phyloP scores from a whole-genome alignment of 768 basidiomycete species.

The Asterophora lycoperdoides region DNA sequence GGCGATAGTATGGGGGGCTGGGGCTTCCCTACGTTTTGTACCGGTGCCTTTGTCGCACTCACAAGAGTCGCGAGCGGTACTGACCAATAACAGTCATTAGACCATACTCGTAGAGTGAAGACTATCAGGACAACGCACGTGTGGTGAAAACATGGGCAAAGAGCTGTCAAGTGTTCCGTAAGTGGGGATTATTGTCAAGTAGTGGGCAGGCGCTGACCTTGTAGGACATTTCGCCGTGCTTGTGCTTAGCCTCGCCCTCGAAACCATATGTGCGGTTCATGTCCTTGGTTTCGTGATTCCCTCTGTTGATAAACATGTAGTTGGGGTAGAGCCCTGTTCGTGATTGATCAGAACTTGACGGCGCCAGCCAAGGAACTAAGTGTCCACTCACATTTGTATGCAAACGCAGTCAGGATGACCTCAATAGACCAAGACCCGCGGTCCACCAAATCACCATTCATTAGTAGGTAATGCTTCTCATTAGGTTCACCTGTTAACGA shows the following conservation, averaged over 20 bases:
- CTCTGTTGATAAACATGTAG: conserved; percentile 89
- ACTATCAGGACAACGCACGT: conserved; percentile 44
- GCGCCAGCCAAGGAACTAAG: neutral
- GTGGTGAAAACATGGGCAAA: conserved; percentile 93
- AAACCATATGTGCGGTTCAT: conserved; percentile 96
- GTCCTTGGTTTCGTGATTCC: conserved; percentile 95
- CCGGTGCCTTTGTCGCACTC: conserved; percentile 61
- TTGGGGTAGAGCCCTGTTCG: conserved; percentile 85
- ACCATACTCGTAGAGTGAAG: neutral
- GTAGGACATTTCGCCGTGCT: conserved; percentile 94
- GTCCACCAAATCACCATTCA: conserved; percentile 97
- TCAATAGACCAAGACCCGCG: conserved; percentile 95
- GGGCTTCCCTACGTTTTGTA: conserved; percentile 27
- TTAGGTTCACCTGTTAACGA: conserved; percentile 82
- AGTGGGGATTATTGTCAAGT: neutral
- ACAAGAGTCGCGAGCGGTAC: conserved; percentile 90
- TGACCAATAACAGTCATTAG: conserved; percentile 26
- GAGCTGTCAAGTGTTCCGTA: conserved; percentile 42
- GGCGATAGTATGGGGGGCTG: conserved; percentile 73
- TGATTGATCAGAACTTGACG: conserved; percentile 8
- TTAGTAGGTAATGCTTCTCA: conserved; percentile 79
- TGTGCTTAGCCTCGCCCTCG: conserved; percentile 94
- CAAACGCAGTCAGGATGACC: conserved; percentile 88
- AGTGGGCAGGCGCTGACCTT: conserved; percentile 47
- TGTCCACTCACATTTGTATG: conserved; percentile 77